Conservation (phyloP, 2,329 filamentous ascomycete genomes). For the Monosporascus cannonballus region DNA sequence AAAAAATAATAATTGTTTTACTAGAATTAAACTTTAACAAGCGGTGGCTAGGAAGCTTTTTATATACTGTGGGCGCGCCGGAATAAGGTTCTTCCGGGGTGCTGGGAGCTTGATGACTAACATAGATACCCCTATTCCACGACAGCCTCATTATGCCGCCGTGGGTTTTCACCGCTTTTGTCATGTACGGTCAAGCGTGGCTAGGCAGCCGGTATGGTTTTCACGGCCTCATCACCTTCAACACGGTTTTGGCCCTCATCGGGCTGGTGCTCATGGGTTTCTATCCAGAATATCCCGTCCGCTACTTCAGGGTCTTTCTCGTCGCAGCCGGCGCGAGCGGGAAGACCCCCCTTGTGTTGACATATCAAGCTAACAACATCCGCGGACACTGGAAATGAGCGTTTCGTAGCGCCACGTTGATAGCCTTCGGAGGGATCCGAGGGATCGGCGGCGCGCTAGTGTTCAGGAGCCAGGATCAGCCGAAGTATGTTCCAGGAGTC, state of each 20-base stretch:
- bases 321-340: slow-evolving; percentile 26
- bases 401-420: slow-evolving; percentile 68
- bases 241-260: background rate
- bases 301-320: slow-evolving; percentile 43
- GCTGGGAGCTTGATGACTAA: too few species aligned
- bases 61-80: too few species aligned
- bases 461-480: slow-evolving; percentile 42
- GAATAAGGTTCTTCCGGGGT: too few species aligned
- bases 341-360: slow-evolving; percentile 60
- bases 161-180: background rate
- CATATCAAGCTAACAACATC: slow-evolving; percentile 84
- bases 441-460: slow-evolving; percentile 71
- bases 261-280: background rate
- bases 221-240: background rate
- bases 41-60: too few species aligned
- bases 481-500: background rate
- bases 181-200: background rate
- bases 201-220: background rate
- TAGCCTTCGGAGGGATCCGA: slow-evolving; percentile 71
- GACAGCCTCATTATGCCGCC: background rate
- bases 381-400: slow-evolving; percentile 85
- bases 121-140: too few species aligned
- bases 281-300: slow-evolving; percentile 40
- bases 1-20: too few species aligned
- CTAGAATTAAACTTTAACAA: too few species aligned